Conservation (phyloP, 2,329 filamentous ascomycete species). For the Colletotrichum liaoningense region DNA sequence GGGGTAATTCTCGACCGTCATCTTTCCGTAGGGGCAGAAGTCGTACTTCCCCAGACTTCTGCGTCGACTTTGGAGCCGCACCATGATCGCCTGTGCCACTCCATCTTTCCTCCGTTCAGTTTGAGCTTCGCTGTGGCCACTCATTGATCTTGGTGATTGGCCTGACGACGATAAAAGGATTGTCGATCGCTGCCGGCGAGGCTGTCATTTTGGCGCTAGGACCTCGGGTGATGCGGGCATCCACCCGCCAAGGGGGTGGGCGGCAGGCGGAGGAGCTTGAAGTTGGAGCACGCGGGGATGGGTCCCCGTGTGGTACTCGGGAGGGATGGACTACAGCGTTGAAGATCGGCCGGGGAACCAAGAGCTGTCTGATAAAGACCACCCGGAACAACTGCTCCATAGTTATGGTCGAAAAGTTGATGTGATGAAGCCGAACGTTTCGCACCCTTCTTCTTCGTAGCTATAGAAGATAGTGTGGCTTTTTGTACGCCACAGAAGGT, state of each 20-base stretch:
- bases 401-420: not conserved
- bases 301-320: constrained; percentile 9
- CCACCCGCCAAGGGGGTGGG: constrained; percentile 16
- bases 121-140: not conserved
- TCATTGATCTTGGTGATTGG: constrained; percentile 13
- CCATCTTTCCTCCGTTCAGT: not conserved
- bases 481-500: not conserved
- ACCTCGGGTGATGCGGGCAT: constrained; percentile 31
- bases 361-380: not conserved
- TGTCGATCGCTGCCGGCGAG: constrained; percentile 29
- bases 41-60: not conserved
- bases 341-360: constrained; percentile 9
- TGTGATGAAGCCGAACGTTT: not conserved
- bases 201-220: constrained; percentile 31
- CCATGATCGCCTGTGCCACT: not conserved
- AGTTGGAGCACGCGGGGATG: constrained; percentile 15
- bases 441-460: not conserved
- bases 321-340: constrained; percentile 1
- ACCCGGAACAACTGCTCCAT: constrained; percentile 14
- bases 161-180: not conserved
- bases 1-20: not conserved
- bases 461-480: not conserved
- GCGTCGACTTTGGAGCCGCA: constrained; percentile 2
- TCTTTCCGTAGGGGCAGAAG: not conserved
- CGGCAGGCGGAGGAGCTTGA: not conserved